Evolutionary conservation across 352 stramenopile genomes (phyloP).

Genomic region (Globisporangium echinulatum): DNA sequence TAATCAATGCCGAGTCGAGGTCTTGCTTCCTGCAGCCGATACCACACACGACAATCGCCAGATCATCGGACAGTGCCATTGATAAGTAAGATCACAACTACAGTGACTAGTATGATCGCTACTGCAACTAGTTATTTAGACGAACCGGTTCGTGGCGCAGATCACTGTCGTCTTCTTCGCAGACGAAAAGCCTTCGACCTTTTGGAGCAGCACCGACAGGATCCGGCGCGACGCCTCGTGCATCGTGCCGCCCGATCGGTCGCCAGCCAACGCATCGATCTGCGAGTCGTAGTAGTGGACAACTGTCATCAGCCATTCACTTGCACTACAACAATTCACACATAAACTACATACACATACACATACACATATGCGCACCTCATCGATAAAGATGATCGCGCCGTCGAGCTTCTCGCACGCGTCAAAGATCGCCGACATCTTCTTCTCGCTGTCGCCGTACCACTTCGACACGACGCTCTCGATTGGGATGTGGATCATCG

Average conservation of each 20-base stretch:
- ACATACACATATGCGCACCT: constrained; percentile 33
- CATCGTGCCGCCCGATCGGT: constrained; percentile 84
- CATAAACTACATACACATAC: neutral
- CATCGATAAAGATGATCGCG: constrained; percentile 94
- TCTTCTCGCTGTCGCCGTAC: constrained; percentile 94
- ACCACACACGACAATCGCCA: neutral
- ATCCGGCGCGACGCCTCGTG: constrained; percentile 91
- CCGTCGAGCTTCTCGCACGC: constrained; percentile 88
- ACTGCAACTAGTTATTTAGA: neutral
- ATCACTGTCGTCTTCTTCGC: constrained; percentile 90
- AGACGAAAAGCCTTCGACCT: constrained; percentile 91
- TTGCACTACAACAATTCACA: too few species aligned
- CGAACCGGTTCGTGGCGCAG: constrained; percentile 86
- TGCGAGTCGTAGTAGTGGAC: constrained; percentile 6
- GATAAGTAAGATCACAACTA: too few species aligned
- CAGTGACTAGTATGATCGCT: too few species aligned
- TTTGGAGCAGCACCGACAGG: constrained; percentile 89
- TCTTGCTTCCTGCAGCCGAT: constrained; percentile 80
- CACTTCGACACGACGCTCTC: constrained; percentile 93
- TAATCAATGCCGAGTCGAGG: constrained; percentile 89
- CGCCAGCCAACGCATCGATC: constrained; percentile 89
- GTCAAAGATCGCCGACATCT: constrained; percentile 93
- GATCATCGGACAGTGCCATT: neutral
- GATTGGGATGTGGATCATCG: constrained; percentile 92
- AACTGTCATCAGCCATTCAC: too few species aligned